Evolutionary conservation across 2,329 filamentous ascomycete species (phyloP).

Genomic region (Trichoderma hamatum): DNA sequence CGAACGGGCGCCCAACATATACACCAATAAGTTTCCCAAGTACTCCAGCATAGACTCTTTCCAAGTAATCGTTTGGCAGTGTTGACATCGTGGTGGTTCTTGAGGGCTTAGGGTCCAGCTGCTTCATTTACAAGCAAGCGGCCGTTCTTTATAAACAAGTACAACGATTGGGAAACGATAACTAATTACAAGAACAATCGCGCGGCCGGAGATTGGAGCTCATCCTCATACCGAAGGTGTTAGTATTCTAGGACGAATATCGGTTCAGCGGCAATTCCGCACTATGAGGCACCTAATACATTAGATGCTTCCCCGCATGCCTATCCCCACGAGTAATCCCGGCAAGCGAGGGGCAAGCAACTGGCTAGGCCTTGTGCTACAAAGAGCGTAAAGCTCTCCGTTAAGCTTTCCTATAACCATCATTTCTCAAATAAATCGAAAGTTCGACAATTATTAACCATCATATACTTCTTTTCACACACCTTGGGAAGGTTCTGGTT

Average conservation of each 20-base stretch:
- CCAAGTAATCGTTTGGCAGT: slow-evolving; percentile 36
- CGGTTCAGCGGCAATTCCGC: neutral
- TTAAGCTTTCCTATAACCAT: neutral
- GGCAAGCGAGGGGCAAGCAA: neutral
- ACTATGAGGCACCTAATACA: neutral
- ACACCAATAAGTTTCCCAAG: slow-evolving; percentile 45
- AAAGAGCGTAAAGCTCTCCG: neutral
- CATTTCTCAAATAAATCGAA: neutral
- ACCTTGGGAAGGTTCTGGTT: too few relatives aligned
- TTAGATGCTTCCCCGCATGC: slow-evolving; percentile 10
- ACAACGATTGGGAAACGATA: too few relatives aligned
- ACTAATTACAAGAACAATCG: neutral
- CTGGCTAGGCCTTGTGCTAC: neutral
- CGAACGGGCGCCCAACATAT: slow-evolving; percentile 43
- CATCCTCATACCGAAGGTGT: neutral
- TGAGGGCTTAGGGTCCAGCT: neutral
- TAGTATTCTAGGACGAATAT: neutral
- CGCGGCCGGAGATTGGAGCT: neutral
- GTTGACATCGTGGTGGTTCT: neutral
- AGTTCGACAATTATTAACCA: too few relatives aligned
- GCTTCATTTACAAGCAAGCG: neutral
- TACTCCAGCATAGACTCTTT: slow-evolving; percentile 44
- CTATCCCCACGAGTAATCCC: slow-evolving; percentile 15
- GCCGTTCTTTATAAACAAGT: too few relatives aligned
- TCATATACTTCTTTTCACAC: too few relatives aligned